These are phyloP conservation scores for Ambrosiella cleistominuta DNA, from an alignment of 2,329 filamentous ascomycete genomes.

Conservation along the genomic window DNA sequence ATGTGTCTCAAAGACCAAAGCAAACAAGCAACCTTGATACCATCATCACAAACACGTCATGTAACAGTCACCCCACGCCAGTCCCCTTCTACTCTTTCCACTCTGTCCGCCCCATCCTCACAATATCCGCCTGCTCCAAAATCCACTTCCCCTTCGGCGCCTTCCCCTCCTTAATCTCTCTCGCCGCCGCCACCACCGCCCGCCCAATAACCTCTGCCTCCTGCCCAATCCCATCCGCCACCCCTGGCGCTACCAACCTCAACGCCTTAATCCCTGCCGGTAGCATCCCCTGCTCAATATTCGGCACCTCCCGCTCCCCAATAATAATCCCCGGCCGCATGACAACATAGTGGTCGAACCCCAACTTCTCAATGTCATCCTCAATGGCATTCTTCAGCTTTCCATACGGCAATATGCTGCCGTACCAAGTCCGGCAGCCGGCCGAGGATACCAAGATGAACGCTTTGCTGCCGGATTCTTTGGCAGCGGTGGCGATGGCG, in stretches of 20 bases:
- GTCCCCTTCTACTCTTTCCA: slow-evolving; percentile 24
- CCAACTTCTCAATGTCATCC: slow-evolving; percentile 51
- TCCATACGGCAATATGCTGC: slow-evolving; percentile 31
- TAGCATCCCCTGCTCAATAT: slow-evolving; percentile 39
- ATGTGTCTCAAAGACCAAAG: background rate
- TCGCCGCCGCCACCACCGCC: slow-evolving; percentile 44
- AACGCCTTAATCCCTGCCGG: slow-evolving; percentile 37
- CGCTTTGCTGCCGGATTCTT: slow-evolving; percentile 50
- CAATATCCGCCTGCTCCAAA: slow-evolving; percentile 42
- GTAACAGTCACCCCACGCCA: background rate
- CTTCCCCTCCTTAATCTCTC: slow-evolving; percentile 40
- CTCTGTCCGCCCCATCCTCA: slow-evolving; percentile 46
- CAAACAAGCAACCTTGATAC: background rate
- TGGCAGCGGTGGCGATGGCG: slow-evolving; percentile 57
- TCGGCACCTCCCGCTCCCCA: slow-evolving; percentile 46
- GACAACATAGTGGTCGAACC: slow-evolving; percentile 64
- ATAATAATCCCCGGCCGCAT: slow-evolving; percentile 57
- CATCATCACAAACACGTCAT: no score
- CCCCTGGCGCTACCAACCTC: slow-evolving; percentile 32
- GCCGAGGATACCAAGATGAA: slow-evolving; percentile 59
- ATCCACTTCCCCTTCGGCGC: slow-evolving; percentile 44
- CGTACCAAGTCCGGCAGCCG: slow-evolving; percentile 27
- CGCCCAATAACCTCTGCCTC: slow-evolving; percentile 55
- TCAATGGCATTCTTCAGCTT: slow-evolving; percentile 81
- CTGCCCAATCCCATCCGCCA: slow-evolving; percentile 54